Evolutionary conservation across 2,329 filamentous ascomycete species (phyloP), one percentile per base, ranked within the genome.

Genomic region (Ophiostoma ulmi): DNA sequence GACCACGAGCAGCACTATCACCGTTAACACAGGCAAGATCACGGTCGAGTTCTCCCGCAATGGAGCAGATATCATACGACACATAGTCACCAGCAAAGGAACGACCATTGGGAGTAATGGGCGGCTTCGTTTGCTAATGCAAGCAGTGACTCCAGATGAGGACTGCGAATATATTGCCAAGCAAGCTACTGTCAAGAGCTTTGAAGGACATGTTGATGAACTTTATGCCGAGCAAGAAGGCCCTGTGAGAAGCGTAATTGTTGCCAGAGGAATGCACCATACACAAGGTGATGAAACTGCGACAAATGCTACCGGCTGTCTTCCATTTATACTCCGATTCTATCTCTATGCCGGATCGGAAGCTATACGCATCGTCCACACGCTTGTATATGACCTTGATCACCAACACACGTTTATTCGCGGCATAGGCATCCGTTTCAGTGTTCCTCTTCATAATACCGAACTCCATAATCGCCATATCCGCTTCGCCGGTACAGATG

Each of bases 331-430:
- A 1, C 35, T 64, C 17, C 61, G 61, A 5, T 64, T 64, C 31
- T 64, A 64, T 14, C 61, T 64, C 14, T 64, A 64, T 10, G 61
- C 61, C 5, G 61, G 17, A 31, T 64, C 61, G 17, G 35, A 64
- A 14, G 61, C 61, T 3, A 64, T 64, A 31, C 61, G 35, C 35
- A 64, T 64, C 5, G 61, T 64, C 61, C 61, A 64, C 61, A 64
- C 61, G 4, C 61, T 64, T n/a, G 61, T 39, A 6, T 64, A 38
- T 10, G 61, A 64, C 14, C 35, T 64, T 31, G 61, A 64, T 17
- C 31, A 64, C 31, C 31, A 64, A 13, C 20, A 17, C 22, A 64
- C 61, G 4, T 31, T 64, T n/a, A 31, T 64, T 31, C 35, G 61
- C 8, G 61, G 61, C 14, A 64, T 64, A 13, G 61, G 61, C 20